Base-by-base conservation (phyloP, 2,329 filamentous ascomycete genomes). In the Apiospora phragmitis region DNA sequence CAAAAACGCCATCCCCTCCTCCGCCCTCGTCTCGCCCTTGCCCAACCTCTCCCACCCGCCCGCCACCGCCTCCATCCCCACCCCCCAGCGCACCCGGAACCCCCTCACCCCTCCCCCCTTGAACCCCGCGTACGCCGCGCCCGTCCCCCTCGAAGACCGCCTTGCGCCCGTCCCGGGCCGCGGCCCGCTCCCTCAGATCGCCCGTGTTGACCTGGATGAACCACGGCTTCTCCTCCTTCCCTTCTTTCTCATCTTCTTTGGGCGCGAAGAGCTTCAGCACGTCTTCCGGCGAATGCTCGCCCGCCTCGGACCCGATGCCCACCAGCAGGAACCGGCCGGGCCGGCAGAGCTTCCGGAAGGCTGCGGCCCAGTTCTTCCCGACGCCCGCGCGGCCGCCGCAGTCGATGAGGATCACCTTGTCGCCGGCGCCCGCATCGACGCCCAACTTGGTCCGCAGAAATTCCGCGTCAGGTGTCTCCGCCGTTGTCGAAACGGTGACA, bases 1-100 rank as follows among this genome's bases (percentile, higher is more conserved):
- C 72, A 73, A 74, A 68, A 75, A 80, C n/a, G 74, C 76, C 71
- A 80, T 69, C 29, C 75, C 77, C 71, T 78, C 77, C 16, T 76
- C 75, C 3, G 78, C 70, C 66, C 67, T 24, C 1, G 76, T 75
- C 69, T 76, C 73, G 2, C 76, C 75, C 11, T 66, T 68, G 4
- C 75, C 75, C 26, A 78, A 70, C 16, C 69, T 67, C 65, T 78
- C 77, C 78, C 78, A 79, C 1, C 77, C 77, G 65, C 74, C 69
- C 18, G 70, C 51, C 2, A 77, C 75, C 32, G 71, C 75, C 68
- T 73, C 72, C 77, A 80, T 78, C 16, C 77, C 76, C 71, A 76
- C 72, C 7, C 76, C 77, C 77, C 77, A 79, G 2, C 38, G 68
- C 1, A 77, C 47, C 41, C 55, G 68, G 6, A 80, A 70, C 29